Base-by-base conservation (phyloP, 306 rosid species). In the Quercus aquifolioides region DNA sequence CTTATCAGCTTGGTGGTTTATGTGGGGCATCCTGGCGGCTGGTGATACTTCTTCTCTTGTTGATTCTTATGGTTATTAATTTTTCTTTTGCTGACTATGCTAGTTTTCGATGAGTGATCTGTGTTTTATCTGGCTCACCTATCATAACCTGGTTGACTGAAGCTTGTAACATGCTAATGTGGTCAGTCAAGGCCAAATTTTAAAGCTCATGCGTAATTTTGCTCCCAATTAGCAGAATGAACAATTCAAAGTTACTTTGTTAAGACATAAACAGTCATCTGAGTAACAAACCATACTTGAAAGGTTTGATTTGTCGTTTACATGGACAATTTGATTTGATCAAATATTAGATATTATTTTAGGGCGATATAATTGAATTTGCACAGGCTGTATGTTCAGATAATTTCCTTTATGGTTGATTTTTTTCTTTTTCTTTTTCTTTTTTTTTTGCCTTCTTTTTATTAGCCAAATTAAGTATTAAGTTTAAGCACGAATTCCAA, bases 21-120 rank as follows among this genome's bases (percentile, higher is more conserved):
- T 58, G 89, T 92, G 69, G 99, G 99, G 58, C 97, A 94, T 84
- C 94, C 94, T 13, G 99, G 99, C 55, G 99, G 99, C 86, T 7
- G 88, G 97, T 92, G 85, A 91, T 78, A 25, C 67, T 84, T 80
- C 81, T 78, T 31, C 74, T 59, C 78, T 75, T 49, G 73, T 74
- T 72, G n/a, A 17, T 74, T 67, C 46, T 33, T 12, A 10, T 71
- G 31, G 7, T 71, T 35, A 5, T 49, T 10, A 4, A 49, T 78
- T 9, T 9, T 55, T 31, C 49, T 43, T n/a, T 55, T 56, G 51
- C 60, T 52, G 15, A 56, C 74, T 49, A 58, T 69, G 65, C 55
- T 60, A 26, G 18, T 78, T 81, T 83, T 5, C 60, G 6, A 23
- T 76, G 71, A 54, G 55, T 84, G 9, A 35, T 68, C 56, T 51